phyloP scores from a whole-genome alignment of 2,329 filamentous ascomycete species.

The Falciphora oryzae region DNA sequence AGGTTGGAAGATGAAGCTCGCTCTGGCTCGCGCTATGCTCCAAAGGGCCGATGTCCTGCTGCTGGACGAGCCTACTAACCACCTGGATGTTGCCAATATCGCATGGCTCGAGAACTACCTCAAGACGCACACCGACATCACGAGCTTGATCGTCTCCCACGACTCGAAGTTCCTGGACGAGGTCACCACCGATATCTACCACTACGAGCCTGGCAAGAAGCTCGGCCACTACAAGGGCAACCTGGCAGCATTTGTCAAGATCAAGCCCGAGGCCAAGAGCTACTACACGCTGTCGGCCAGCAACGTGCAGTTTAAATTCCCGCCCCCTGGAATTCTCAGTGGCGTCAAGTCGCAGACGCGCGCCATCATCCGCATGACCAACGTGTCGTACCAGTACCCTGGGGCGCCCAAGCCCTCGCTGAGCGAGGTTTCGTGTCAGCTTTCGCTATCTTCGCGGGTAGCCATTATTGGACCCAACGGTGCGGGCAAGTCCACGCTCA shows the following conservation, averaged over 20 bases:
- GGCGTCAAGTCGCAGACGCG: slow-evolving; percentile 94
- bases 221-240: slow-evolving; percentile 81
- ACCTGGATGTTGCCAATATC: slow-evolving; percentile 93
- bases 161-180: slow-evolving; percentile 96
- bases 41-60: slow-evolving; percentile 94
- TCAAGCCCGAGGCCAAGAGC: slow-evolving; percentile 90
- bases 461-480: slow-evolving; percentile 97
- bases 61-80: slow-evolving; percentile 98
- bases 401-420: slow-evolving; percentile 82
- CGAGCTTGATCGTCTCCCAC: slow-evolving; percentile 95
- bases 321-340: slow-evolving; percentile 84
- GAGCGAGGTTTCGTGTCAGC: slow-evolving; percentile 75
- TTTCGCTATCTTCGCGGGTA: slow-evolving; percentile 84
- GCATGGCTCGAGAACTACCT: slow-evolving; percentile 95
- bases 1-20: slow-evolving; percentile 99
- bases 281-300: slow-evolving; percentile 94
- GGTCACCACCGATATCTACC: slow-evolving; percentile 97
- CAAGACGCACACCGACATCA: slow-evolving; percentile 93
- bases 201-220: slow-evolving; percentile 96
- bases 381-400: slow-evolving; percentile 93
- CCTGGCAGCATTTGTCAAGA: slow-evolving; percentile 75
- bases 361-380: slow-evolving; percentile 90
- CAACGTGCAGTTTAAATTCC: slow-evolving; percentile 95
- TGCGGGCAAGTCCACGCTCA: slow-evolving; percentile 95
- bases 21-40: slow-evolving; percentile 91